Conservation (phyloP, 2,329 filamentous ascomycete species). For the Pezicula neosporulosa region DNA sequence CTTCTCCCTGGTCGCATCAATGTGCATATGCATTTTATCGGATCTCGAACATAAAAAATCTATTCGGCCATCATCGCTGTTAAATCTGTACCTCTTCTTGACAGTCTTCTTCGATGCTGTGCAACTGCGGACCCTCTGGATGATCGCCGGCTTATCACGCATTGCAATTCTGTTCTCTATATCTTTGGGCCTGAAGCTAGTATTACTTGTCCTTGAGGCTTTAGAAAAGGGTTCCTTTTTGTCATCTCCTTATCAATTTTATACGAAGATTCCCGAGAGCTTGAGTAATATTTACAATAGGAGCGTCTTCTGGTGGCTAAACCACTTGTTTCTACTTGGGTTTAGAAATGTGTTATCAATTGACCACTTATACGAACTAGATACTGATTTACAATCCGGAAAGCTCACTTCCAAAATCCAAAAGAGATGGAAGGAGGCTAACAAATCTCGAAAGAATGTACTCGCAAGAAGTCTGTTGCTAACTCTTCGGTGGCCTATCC, state of each 20-base stretch:
- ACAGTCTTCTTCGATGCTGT: conserved; percentile 41
- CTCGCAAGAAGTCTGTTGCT: conserved; percentile 12
- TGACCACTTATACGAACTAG: conserved; percentile 32
- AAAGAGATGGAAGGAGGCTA: not conserved
- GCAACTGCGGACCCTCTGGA: conserved; percentile 39
- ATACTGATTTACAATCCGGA: conserved; percentile 19
- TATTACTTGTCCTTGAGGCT: conserved; percentile 31
- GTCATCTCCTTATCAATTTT: conserved; percentile 25
- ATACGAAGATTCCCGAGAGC: conserved; percentile 33
- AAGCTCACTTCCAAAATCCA: conserved; percentile 4
- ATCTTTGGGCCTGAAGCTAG: conserved; percentile 23
- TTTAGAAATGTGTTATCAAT: conserved; percentile 32
- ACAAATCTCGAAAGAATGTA: not conserved
- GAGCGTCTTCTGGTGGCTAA: conserved; percentile 36
- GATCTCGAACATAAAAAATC: conserved; percentile 29
- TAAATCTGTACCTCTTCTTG: conserved; percentile 38
- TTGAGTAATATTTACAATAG: conserved; percentile 36
- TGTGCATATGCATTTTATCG: not conserved
- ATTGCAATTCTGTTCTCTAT: conserved; percentile 27
- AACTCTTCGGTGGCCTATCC: conserved; percentile 27
- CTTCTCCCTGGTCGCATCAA: not conserved
- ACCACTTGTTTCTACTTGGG: conserved; percentile 32
- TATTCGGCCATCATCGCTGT: conserved; percentile 38
- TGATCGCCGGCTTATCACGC: conserved; percentile 24
- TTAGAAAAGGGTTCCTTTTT: conserved; percentile 33